phyloP scores from a whole-genome alignment of 176 grass and related monocot genomes.

The Alopecurus myosuroides region DNA sequence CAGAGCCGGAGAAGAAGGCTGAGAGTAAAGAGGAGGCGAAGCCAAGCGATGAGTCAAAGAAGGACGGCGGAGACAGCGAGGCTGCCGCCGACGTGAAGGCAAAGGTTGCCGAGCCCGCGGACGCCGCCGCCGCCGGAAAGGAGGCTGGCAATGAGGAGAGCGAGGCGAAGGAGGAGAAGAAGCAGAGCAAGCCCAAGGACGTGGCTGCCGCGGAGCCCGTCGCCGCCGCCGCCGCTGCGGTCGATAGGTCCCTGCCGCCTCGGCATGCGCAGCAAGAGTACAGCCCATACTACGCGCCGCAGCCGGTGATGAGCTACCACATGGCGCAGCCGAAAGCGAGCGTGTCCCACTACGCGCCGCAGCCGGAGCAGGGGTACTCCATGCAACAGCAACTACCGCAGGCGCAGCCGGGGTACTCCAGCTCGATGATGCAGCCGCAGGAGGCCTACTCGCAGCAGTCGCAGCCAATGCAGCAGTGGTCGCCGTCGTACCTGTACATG shows the following conservation, averaged over 20 bases:
- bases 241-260: slow-evolving; percentile 19
- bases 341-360: slow-evolving; percentile 54
- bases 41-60: slow-evolving; percentile 28
- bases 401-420: not conserved
- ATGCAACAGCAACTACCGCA: slow-evolving; percentile 14
- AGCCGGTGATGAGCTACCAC: slow-evolving; percentile 72
- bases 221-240: not conserved
- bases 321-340: slow-evolving; percentile 46
- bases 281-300: slow-evolving; percentile 22
- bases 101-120: slow-evolving; percentile 16
- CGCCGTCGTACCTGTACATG: slow-evolving; percentile 41
- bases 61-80: slow-evolving; percentile 13
- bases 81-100: slow-evolving; percentile 22
- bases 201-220: not conserved
- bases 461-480: slow-evolving; percentile 36
- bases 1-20: not conserved
- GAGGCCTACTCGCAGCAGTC: not conserved
- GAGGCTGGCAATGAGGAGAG: slow-evolving; percentile 12
- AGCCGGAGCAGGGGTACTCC: slow-evolving; percentile 20
- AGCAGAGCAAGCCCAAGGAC: slow-evolving; percentile 13
- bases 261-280: slow-evolving; percentile 10
- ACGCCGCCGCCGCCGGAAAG: slow-evolving; percentile 4
- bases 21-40: slow-evolving; percentile 8
- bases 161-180: slow-evolving; percentile 23
- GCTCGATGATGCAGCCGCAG: slow-evolving; percentile 7